A percentile compares a stretch with the other conserved stretches of the same genome.
phyloP scores from a whole-genome alignment of 495 filamentous ascomycete species.

The Aspergillus asperescens region DNA sequence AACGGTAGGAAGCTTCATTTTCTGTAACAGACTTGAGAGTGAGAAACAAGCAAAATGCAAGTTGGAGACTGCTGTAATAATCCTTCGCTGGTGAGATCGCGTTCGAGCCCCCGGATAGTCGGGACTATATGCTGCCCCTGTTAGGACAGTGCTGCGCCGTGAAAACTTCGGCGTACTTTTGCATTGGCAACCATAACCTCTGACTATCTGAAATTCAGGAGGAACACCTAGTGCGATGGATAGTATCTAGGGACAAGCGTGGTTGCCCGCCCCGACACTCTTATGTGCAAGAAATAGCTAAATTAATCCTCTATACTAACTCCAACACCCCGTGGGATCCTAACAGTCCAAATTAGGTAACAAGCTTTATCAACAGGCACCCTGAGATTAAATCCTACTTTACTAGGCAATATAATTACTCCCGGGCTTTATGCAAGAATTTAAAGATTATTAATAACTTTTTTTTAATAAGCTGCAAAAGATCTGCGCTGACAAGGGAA shows the following conservation, averaged over 20 bases:
- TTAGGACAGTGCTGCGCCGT: too few species aligned
- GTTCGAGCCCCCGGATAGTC: too few species aligned
- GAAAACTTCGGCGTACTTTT: too few species aligned
- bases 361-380: conserved; percentile 27
- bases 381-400: conserved; percentile 21
- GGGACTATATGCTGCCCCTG: too few species aligned
- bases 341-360: conserved; percentile 3
- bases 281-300: conserved; percentile 32
- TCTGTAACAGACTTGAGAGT: too few species aligned
- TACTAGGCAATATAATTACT: conserved; percentile 20
- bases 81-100: too few species aligned
- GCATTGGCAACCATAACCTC: conserved; percentile 14
- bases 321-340: conserved; percentile 28
- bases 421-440: neutral
- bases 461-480: neutral
- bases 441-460: neutral
- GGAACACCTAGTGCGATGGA: conserved; percentile 26
- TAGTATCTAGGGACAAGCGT: conserved; percentile 24
- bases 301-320: neutral
- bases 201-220: conserved; percentile 23
- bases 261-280: neutral
- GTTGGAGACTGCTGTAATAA: too few species aligned
- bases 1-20: neutral
- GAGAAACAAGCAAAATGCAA: too few species aligned
- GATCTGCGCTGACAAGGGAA: neutral